phyloP scores from a whole-genome alignment of 306 rosid species.

The Prunus dulcis region DNA sequence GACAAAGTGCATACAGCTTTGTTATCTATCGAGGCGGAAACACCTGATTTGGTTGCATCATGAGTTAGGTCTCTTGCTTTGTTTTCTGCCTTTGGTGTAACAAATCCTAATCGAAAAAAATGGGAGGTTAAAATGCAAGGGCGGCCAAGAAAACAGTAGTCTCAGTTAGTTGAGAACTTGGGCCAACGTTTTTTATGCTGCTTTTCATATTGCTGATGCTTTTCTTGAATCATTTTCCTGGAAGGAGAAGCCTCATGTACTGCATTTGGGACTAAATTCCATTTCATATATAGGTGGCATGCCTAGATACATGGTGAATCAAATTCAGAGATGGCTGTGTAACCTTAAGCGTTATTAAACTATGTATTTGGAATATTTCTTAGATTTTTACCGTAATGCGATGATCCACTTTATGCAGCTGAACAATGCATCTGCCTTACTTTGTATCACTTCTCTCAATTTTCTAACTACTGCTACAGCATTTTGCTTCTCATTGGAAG shows the following conservation, averaged over 20 bases:
- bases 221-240: slow-evolving; percentile 49
- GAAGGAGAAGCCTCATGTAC: slow-evolving; percentile 51
- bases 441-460: too few species aligned
- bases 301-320: slow-evolving; percentile 48
- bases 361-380: slow-evolving; percentile 42
- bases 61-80: slow-evolving; percentile 33
- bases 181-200: slow-evolving; percentile 42
- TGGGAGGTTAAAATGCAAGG: slow-evolving; percentile 30
- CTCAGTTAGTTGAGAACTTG: slow-evolving; percentile 36
- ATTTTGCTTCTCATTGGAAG: too few species aligned
- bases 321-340: slow-evolving; percentile 30
- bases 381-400: slow-evolving; percentile 31
- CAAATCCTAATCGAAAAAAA: slow-evolving; percentile 32
- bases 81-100: slow-evolving; percentile 47
- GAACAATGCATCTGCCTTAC: too few species aligned
- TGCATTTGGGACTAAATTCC: slow-evolving; percentile 49
- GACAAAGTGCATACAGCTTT: slow-evolving; percentile 82
- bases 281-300: slow-evolving; percentile 34
- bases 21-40: slow-evolving; percentile 93
- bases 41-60: slow-evolving; percentile 91
- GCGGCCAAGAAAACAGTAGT: slow-evolving; percentile 30
- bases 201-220: slow-evolving; percentile 35
- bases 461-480: too few species aligned
- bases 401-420: slow-evolving; percentile 18
- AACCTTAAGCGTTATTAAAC: slow-evolving; percentile 37